Evolutionary conservation across 164 flowering plant genomes (phyloP).

Genomic region (Akebia trifoliata): DNA sequence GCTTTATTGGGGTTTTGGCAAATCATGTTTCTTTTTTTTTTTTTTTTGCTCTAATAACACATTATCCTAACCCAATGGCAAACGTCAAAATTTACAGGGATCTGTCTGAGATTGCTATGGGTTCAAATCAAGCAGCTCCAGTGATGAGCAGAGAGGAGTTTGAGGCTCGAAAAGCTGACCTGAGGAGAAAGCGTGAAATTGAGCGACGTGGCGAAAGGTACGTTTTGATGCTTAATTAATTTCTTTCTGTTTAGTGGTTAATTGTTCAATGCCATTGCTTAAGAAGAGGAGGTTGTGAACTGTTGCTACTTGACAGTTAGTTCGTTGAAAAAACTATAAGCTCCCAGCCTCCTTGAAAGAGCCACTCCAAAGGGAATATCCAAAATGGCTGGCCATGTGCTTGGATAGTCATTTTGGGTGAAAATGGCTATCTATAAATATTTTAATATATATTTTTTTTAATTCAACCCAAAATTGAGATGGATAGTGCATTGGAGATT

Average conservation of each 20-base stretch:
- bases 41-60: background rate
- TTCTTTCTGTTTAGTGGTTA: no score
- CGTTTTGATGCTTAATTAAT: background rate
- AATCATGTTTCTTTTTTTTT: background rate
- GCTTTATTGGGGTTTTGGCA: background rate
- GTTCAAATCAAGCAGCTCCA: slow-evolving; percentile 51
- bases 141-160: slow-evolving; percentile 82
- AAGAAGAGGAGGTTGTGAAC: background rate
- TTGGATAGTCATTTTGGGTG: no score
- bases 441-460: no score
- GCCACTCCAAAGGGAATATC: no score
- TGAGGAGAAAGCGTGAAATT: slow-evolving; percentile 69
- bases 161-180: slow-evolving; percentile 83
- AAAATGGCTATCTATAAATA: no score
- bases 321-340: background rate
- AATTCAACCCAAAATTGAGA: no score
- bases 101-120: slow-evolving; percentile 51
- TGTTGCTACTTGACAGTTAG: background rate
- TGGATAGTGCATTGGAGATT: no score
- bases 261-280: background rate
- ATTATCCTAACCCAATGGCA: background rate
- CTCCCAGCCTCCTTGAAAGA: background rate
- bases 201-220: slow-evolving; percentile 58
- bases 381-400: no score
- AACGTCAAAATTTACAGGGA: slow-evolving; percentile 42